phyloP scores from a whole-genome alignment of 495 filamentous ascomycete genomes.

The Penicillium bovifimosum region DNA sequence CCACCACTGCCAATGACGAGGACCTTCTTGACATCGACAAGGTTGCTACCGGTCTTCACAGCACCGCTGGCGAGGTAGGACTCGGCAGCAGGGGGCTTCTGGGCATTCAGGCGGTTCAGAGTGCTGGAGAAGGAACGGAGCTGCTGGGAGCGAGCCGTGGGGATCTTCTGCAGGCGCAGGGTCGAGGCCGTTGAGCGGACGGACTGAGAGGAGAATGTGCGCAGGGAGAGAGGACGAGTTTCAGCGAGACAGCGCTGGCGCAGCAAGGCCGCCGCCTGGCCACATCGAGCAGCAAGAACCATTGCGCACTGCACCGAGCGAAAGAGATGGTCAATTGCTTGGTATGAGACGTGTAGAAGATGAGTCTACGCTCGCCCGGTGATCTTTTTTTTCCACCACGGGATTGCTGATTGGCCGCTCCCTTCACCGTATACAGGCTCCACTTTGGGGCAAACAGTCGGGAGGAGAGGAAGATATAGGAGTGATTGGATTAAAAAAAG shows the following conservation, averaged over 20 bases:
- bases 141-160: constrained; percentile 39
- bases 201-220: constrained; percentile 38
- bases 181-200: constrained; percentile 31
- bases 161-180: constrained; percentile 38
- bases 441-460: constrained; percentile 10
- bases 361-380: constrained; percentile 21
- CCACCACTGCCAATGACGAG: constrained; percentile 90
- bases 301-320: constrained; percentile 37
- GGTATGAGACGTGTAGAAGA: constrained; percentile 14
- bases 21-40: constrained; percentile 93
- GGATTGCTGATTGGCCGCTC: constrained; percentile 23
- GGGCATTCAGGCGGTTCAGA: constrained; percentile 36
- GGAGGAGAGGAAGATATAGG: not conserved
- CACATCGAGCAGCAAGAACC: constrained; percentile 49
- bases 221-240: constrained; percentile 37
- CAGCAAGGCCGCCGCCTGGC: constrained; percentile 43
- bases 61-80: constrained; percentile 84
- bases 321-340: constrained; percentile 22
- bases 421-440: constrained; percentile 26
- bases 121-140: constrained; percentile 43
- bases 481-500: not conserved
- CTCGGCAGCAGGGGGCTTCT: constrained; percentile 74
- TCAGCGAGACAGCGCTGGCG: constrained; percentile 43
- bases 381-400: constrained; percentile 27
- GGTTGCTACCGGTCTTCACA: constrained; percentile 62